Evolutionary conservation across 179 eudicot genomes (phyloP).

Genomic region (Silene vulgaris): DNA sequence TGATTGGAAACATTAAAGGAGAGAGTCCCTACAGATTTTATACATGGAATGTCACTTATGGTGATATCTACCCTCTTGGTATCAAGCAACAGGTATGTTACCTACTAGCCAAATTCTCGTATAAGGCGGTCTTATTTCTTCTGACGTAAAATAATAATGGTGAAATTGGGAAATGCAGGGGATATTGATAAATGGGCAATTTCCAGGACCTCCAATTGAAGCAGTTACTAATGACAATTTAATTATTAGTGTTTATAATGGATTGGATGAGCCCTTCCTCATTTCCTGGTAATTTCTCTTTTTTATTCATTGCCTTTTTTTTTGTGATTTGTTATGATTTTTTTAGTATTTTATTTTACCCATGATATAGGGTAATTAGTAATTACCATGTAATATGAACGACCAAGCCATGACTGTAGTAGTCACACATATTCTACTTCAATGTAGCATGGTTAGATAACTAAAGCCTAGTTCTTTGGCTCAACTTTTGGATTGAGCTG

Average conservation of each 20-base stretch:
- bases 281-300: conserved; percentile 41
- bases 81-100: conserved; percentile 26
- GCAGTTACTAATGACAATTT: conserved; percentile 65
- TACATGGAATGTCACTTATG: conserved; percentile 33
- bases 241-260: conserved; percentile 51
- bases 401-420: too few species aligned
- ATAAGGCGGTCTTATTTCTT: not conserved
- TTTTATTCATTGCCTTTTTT: not conserved
- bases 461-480: too few species aligned
- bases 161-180: conserved; percentile 35
- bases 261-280: conserved; percentile 55
- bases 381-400: too few species aligned
- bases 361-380: not conserved
- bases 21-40: conserved; percentile 33
- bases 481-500: too few species aligned
- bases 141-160: too few species aligned
- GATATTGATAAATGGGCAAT: conserved; percentile 65
- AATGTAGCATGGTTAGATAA: too few species aligned
- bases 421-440: too few species aligned
- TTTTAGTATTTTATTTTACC: not conserved
- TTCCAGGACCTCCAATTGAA: conserved; percentile 57
- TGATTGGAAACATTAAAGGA: conserved; percentile 16
- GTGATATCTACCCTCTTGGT: conserved; percentile 32
- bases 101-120: not conserved
- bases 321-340: not conserved